Conservation (phyloP, 116 monocot genomes). For the Phalaenopsis hybrid region DNA sequence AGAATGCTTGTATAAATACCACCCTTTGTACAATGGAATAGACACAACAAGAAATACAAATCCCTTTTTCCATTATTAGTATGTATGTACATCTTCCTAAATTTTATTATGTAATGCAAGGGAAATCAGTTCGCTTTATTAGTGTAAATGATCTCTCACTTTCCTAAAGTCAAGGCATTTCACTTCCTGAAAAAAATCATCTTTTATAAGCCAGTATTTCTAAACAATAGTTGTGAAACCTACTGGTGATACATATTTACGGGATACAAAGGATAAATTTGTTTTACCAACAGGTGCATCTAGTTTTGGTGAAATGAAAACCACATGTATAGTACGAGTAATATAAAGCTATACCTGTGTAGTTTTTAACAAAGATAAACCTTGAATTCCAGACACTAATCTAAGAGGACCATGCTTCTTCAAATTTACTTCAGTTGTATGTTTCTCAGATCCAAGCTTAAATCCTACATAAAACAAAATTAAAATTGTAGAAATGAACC, state of each 20-base stretch:
- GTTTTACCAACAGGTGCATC: not conserved
- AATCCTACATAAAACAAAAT: constrained; percentile 42
- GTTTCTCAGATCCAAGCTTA: constrained; percentile 84
- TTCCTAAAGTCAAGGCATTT: not conserved
- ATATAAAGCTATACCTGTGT: constrained; percentile 45
- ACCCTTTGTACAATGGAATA: too few relatives aligned
- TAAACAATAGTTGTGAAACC: not conserved
- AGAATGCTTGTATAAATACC: too few relatives aligned
- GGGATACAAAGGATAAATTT: not conserved
- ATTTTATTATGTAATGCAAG: not conserved
- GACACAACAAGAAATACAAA: too few relatives aligned
- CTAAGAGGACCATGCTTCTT: constrained; percentile 56
- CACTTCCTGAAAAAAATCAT: not conserved
- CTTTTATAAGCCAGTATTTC: not conserved
- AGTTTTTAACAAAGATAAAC: constrained; percentile 74
- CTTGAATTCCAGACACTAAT: constrained; percentile 69
- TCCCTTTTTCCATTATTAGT: too few relatives aligned
- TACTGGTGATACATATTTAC: not conserved
- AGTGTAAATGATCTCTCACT: not conserved
- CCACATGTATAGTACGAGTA: not conserved
- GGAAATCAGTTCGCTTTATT: not conserved
- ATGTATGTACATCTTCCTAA: too few relatives aligned
- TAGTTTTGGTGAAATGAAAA: not conserved
- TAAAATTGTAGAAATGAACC: not conserved
- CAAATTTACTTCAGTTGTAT: constrained; percentile 59